These are phyloP conservation scores for Byssothecium circinans DNA, from an alignment of 2,329 filamentous ascomycete species.

Conservation along the genomic window DNA sequence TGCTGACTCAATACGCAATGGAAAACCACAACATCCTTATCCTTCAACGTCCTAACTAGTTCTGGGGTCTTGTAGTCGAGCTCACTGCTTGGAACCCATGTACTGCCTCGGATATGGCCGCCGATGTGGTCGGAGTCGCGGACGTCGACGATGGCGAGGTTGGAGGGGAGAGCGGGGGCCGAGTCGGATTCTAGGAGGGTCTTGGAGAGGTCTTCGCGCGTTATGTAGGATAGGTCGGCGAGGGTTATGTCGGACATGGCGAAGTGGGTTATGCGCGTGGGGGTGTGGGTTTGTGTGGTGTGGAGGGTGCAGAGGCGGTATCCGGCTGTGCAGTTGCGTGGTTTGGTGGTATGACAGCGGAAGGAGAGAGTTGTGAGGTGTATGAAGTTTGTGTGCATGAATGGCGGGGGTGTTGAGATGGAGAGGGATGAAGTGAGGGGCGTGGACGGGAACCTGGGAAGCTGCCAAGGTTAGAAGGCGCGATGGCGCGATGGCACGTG, in stretches of 20 bases:
- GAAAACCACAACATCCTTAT: slow-evolving; percentile 85
- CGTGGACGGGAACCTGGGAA: background rate
- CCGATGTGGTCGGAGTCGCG: slow-evolving; percentile 88
- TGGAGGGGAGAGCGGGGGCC: slow-evolving; percentile 20
- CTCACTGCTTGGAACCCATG: slow-evolving; percentile 71
- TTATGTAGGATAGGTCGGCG: slow-evolving; percentile 66
- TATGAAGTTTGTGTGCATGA: background rate
- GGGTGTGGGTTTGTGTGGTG: slow-evolving; percentile 4
- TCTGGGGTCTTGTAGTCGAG: slow-evolving; percentile 79
- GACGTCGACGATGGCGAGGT: slow-evolving; percentile 81
- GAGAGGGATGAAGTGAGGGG: background rate
- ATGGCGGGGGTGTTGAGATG: background rate
- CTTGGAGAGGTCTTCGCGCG: slow-evolving; percentile 64
- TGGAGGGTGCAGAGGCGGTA: slow-evolving; percentile 21
- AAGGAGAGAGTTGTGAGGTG: background rate
- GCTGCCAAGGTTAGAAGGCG: no score
- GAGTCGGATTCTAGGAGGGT: slow-evolving; percentile 36
- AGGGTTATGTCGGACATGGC: slow-evolving; percentile 60
- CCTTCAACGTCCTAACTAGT: slow-evolving; percentile 74
- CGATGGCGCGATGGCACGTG: background rate
- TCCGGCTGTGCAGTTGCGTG: slow-evolving; percentile 19
- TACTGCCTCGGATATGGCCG: slow-evolving; percentile 79
- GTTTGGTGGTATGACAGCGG: background rate
- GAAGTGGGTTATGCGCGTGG: slow-evolving; percentile 4
- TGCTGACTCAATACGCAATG: slow-evolving; percentile 93